Evolutionary conservation across 495 filamentous ascomycete species (phyloP), one percentile per base, ranked within the genome.

Genomic region (Podospora australis): DNA sequence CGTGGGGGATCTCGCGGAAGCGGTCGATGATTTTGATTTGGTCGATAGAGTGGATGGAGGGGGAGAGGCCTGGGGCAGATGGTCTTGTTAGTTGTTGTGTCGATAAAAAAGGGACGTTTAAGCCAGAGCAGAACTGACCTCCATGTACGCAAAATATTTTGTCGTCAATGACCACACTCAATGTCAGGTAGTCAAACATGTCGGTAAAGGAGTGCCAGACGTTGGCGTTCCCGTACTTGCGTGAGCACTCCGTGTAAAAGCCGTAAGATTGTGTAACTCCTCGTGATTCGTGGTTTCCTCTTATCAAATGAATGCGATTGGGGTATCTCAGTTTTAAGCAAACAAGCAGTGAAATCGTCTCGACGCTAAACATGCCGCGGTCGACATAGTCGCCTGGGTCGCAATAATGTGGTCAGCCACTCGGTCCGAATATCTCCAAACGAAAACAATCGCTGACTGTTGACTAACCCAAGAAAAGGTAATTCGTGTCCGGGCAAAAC

Each of bases 161-260:
- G 65, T 98, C 84, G 68, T 96, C 92, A 62, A 98, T 97, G 50
- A 98, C 92, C 29, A 97, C 94, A 53, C 87, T 92, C 38, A 98
- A 71, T 2, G 91, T 96, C 44, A 98, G 78, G 62, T 91, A 98
- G 70, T 98, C 92, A 68, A 98, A 98, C 91, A 98, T 96, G 69
- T 98, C 92, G 44, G 92, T 98, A 59, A 98, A 98, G 66, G 96
- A 91, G 63, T 97, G 94, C 92, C 92, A 98, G 8, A 98, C 94
- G 53, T 92, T 96, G 25, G 92, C 88, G 66, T 92, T 96, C 49
- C 90, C 91, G 66, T 98, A 98, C 66, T 98, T 98, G 45, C 92
- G 84, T 11, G 84, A 88, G 66, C 92, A 98, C 64, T 98, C 92
- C 3, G 92, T 98, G 60, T 98, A 98, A 70, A 98, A 98, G 41